Evolutionary conservation across 2,329 filamentous ascomycete species (phyloP).

Genomic region (Pseudogymnoascus sp.): DNA sequence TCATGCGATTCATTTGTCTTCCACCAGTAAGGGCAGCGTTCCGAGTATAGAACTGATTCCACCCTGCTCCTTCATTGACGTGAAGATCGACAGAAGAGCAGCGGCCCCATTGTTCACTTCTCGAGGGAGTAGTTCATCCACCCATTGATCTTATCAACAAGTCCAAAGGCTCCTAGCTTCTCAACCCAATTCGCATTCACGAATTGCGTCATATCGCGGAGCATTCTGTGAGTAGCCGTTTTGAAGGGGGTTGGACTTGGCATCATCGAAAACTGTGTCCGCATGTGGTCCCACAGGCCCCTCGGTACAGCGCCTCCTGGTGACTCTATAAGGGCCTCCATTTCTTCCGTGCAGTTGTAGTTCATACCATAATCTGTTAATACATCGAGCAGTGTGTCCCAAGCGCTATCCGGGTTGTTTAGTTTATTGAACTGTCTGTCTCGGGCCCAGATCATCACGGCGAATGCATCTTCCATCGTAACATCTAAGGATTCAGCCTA

Average conservation of each 20-base stretch:
- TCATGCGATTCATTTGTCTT: neutral
- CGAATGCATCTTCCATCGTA: neutral
- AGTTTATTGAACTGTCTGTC: too few relatives aligned
- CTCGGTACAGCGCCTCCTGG: neutral
- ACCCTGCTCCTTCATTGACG: neutral
- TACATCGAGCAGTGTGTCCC: too few relatives aligned
- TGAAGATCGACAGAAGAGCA: neutral
- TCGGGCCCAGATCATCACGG: neutral
- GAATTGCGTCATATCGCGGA: neutral
- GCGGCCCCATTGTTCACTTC: neutral
- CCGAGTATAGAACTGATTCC: neutral
- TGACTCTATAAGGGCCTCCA: neutral
- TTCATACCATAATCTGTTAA: neutral
- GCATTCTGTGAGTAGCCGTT: too few relatives aligned
- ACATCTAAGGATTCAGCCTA: neutral
- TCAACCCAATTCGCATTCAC: neutral
- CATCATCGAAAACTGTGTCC: neutral
- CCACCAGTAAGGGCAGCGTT: neutral
- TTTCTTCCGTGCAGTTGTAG: neutral
- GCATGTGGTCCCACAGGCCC: neutral
- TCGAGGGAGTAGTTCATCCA: neutral
- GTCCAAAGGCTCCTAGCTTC: too few relatives aligned
- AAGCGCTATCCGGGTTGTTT: too few relatives aligned
- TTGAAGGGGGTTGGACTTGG: too few relatives aligned
- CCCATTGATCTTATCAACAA: neutral